Base-by-base conservation (phyloP, 2,329 filamentous ascomycete species). In the Pestalotiopsis sp. region DNA sequence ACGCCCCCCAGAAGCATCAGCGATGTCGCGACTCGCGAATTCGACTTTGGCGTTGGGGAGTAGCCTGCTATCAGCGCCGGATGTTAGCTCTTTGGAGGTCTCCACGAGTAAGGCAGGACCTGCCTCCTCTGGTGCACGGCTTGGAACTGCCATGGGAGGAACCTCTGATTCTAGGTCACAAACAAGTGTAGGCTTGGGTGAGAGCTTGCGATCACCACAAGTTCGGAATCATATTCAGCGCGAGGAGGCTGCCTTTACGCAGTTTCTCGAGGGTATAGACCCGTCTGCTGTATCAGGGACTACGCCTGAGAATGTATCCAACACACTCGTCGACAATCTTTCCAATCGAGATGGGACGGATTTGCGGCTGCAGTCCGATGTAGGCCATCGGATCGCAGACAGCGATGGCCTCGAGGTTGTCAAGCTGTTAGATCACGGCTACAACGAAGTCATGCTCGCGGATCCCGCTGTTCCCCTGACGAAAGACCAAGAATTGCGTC, bases 231-330 rank as follows among this genome's bases (percentile, higher is more conserved):
- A 80, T 58, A 70, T 74, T 13, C 74, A 72, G 5, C 71, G 64
- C 14, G 76, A 80, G 57, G 81, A 83, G 69, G 74, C 75, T 3
- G 75, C 75, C 0, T 84, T 83, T 67, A 76, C 80, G 2, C 72
- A 72, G 1, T 84, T 83, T 67, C 70, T 83, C 45, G 77, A 80
- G 68, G 71, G 70, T 61, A 73, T 72, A 41, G 71, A 66, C 25
- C 68, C 69, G 61, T 41, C 71, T 73, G 12, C 70, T 70, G 52
- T 70, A 20, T 62, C 31, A 13, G 45, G 17, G 20, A 52, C 3
- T 52, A 20, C 17, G 17, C n/a, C 45, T 9, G 45, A 23, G 45
- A 7, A 52, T n/a, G 45, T 52, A 20, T 7, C 45, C 17, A 52
- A 7, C 45, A 68, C 56, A 6, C 45, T 52, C 6, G 45, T 23